Conservation (phyloP, 2,329 filamentous ascomycete species). For the Lachnellula occidentalis region DNA sequence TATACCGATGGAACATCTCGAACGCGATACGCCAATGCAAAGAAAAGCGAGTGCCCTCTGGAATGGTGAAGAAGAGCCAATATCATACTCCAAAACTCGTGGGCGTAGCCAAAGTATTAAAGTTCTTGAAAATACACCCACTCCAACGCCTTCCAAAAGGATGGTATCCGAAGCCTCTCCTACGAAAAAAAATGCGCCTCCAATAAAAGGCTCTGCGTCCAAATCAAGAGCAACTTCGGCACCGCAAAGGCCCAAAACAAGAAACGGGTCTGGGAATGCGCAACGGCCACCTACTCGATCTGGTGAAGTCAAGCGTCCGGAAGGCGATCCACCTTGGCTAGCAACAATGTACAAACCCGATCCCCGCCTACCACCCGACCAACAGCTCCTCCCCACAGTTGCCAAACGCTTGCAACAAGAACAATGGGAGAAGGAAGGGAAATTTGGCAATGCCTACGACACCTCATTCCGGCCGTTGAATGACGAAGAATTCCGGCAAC, state of each 20-base stretch:
- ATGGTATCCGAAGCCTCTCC: constrained; percentile 44
- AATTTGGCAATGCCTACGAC: constrained; percentile 79
- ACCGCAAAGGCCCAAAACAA: constrained; percentile 50
- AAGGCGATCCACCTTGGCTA: constrained; percentile 95
- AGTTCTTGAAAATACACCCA: constrained; percentile 32
- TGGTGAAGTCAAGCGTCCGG: constrained; percentile 62
- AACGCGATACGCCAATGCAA: constrained; percentile 64
- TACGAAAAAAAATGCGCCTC: constrained; percentile 40
- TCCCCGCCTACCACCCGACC: constrained; percentile 85
- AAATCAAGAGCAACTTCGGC: constrained; percentile 31
- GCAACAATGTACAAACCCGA: constrained; percentile 93
- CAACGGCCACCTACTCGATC: constrained; percentile 58
- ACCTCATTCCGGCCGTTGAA: constrained; percentile 81
- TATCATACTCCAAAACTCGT: constrained; percentile 56
- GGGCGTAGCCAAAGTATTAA: constrained; percentile 66
- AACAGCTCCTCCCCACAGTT: constrained; percentile 92
- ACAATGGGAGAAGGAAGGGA: constrained; percentile 89
- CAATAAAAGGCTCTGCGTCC: constrained; percentile 20
- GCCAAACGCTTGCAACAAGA: constrained; percentile 88
- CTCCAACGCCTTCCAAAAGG: constrained; percentile 32
- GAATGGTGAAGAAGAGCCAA: constrained; percentile 50
- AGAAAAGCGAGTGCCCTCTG: constrained; percentile 53
- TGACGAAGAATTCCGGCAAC: constrained; percentile 46
- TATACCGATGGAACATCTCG: constrained; percentile 64
- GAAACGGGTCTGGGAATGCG: constrained; percentile 49